Evolutionary conservation across 345 rosid species (phyloP), one percentile per base, ranked within the genome.

Genomic region (Murraya paniculata): DNA sequence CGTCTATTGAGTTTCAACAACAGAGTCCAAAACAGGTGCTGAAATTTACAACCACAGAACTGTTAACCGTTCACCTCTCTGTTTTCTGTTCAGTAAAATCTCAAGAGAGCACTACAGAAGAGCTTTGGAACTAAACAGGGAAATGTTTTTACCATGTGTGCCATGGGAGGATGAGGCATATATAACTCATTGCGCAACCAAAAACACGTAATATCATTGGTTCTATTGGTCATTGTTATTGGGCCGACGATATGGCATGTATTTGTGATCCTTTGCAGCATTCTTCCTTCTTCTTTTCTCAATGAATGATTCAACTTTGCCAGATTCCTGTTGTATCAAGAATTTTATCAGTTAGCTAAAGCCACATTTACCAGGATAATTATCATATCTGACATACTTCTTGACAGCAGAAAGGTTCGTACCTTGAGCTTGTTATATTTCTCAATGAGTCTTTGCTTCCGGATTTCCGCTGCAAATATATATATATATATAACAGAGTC

Each of bases 231-330:
- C 85, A 57, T 83, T 86, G 0, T 3, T 55, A n/a, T 80, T 75
- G 9, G 88, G 76, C 53, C 93, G 87, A 55, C 95, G 93, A 76
- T 94, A 92, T 18, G 99, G 98, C 90, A 94, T 84, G 89, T 68
- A 94, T 78, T 93, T 84, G 59, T 89, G 97, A 79, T 96, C 99
- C 85, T 96, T 96, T 0, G 98, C 83, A 72, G 99, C 98, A 82
- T 92, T 92, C 87, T 90, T 96, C 91, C 82, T 89, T 81, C 99
- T 90, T 71, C 77, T 87, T 82, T 96, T 92, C 89, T 94, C 97
- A 7, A 96, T 79, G 75, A 85, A 94, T 53, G 98, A 86, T 45
- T 90, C 87, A 71, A 94, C 94, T 87, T 94, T 91, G 59, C 98
- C 97, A 39, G 95, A 59, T 14, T 31, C 66, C 66, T 57, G 48